These are phyloP conservation scores for Cladosporium colombiae DNA, from an alignment of 2,329 filamentous ascomycete species.

Conservation along the genomic window DNA sequence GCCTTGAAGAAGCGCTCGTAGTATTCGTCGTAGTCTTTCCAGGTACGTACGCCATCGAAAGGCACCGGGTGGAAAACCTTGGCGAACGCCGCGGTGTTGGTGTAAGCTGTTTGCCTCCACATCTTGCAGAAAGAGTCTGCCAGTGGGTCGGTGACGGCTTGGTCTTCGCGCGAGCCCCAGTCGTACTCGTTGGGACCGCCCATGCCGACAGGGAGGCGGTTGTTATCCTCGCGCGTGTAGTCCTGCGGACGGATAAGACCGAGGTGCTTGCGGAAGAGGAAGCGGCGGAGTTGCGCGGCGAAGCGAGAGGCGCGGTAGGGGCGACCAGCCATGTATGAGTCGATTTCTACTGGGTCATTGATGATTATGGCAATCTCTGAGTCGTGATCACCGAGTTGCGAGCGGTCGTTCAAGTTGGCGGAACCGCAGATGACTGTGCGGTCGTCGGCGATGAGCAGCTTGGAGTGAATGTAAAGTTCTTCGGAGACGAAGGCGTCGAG, in stretches of 20 bases:
- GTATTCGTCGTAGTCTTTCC: slow-evolving; percentile 73
- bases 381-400: slow-evolving; percentile 81
- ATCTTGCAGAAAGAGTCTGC: slow-evolving; percentile 66
- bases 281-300: slow-evolving; percentile 76
- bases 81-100: slow-evolving; percentile 78
- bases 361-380: slow-evolving; percentile 89
- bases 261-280: slow-evolving; percentile 89
- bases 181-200: slow-evolving; percentile 54
- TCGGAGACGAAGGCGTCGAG: slow-evolving; percentile 65
- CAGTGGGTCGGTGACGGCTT: slow-evolving; percentile 72
- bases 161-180: slow-evolving; percentile 49
- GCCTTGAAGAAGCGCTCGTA: slow-evolving; percentile 65
- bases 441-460: slow-evolving; percentile 80
- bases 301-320: slow-evolving; percentile 73
- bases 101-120: slow-evolving; percentile 72
- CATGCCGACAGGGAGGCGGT: slow-evolving; percentile 59
- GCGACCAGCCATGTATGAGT: slow-evolving; percentile 71
- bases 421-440: slow-evolving; percentile 78
- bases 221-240: slow-evolving; percentile 59
- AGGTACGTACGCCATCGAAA: slow-evolving; percentile 66
- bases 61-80: slow-evolving; percentile 81
- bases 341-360: slow-evolving; percentile 68
- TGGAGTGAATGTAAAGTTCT: slow-evolving; percentile 66
- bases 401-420: slow-evolving; percentile 69
- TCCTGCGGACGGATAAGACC: slow-evolving; percentile 77